phyloP scores from a whole-genome alignment of 345 rosid genomes.

The Populus alba region DNA sequence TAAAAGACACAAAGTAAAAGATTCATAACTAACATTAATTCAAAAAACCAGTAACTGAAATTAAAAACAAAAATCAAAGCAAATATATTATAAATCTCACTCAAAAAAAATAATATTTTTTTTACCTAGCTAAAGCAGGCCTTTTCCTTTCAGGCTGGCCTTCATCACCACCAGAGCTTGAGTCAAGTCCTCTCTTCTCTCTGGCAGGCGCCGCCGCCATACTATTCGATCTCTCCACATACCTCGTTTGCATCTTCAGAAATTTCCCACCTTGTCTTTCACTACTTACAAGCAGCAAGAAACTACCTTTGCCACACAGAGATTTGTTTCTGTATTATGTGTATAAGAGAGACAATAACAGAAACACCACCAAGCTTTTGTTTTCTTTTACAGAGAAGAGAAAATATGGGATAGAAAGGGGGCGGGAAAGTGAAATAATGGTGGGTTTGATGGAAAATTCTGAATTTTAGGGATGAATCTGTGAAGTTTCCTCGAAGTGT shows the following conservation, averaged over 20 bases:
- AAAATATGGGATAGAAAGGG: background rate
- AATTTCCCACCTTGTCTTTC: background rate
- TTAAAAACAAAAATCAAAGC: background rate
- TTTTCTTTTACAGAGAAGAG: too few species aligned
- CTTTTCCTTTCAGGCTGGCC: constrained; percentile 33
- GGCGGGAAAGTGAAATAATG: constrained; percentile 10
- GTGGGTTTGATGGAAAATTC: background rate
- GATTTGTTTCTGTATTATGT: background rate
- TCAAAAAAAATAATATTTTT: background rate
- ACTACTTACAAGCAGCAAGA: background rate
- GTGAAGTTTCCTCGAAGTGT: constrained; percentile 22
- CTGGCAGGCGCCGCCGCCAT: constrained; percentile 8
- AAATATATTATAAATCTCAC: background rate
- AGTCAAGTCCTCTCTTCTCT: constrained; percentile 29
- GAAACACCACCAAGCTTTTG: background rate
- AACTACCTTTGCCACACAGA: background rate
- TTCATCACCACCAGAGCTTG: constrained; percentile 25
- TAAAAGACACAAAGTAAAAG: background rate
- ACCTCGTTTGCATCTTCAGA: constrained; percentile 24
- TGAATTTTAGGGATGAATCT: background rate
- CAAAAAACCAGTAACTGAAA: background rate
- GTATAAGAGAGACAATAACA: background rate
- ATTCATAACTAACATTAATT: background rate
- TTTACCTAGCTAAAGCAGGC: constrained; percentile 38
- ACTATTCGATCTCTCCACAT: constrained; percentile 21